Conservation (phyloP, 1,284 basidiomycete genomes). For the Austroboletus rostrupii region DNA sequence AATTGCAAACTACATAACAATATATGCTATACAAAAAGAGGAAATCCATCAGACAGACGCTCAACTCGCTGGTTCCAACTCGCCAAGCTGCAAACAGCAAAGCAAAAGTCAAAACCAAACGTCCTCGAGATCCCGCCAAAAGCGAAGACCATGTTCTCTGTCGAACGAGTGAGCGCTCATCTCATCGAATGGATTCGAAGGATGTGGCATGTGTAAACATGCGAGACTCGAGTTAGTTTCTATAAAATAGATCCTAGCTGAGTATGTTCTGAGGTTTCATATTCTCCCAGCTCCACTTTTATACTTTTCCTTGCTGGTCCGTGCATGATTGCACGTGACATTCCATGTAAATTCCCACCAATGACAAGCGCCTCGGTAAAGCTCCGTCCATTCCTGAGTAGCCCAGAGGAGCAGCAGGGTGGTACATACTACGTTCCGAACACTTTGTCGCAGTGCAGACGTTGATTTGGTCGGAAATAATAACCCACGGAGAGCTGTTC, state of each 20-base stretch:
- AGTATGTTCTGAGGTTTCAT: slow-evolving; percentile 72
- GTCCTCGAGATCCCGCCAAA: slow-evolving; percentile 59
- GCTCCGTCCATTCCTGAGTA: not conserved
- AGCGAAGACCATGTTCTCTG: slow-evolving; percentile 63
- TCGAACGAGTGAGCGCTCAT: slow-evolving; percentile 65
- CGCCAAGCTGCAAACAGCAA: slow-evolving; percentile 38
- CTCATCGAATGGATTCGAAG: slow-evolving; percentile 81
- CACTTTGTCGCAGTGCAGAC: too few species aligned
- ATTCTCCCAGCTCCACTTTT: slow-evolving; percentile 29
- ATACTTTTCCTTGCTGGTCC: slow-evolving; percentile 37
- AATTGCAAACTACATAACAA: too few species aligned
- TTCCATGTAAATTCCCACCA: too few species aligned
- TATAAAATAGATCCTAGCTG: slow-evolving; percentile 87
- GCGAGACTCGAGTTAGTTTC: slow-evolving; percentile 86
- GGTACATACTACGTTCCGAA: too few species aligned
- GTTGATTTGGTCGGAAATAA: too few species aligned
- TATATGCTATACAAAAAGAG: not conserved
- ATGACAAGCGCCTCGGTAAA: too few species aligned
- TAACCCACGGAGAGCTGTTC: not conserved
- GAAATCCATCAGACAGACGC: slow-evolving; percentile 74
- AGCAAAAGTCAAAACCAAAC: slow-evolving; percentile 50
- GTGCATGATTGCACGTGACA: slow-evolving; percentile 27
- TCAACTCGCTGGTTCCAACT: slow-evolving; percentile 54
- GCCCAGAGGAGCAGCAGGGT: too few species aligned
- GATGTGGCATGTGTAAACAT: slow-evolving; percentile 82